A percentile compares a stretch with the other conserved stretches of the same genome.
phyloP scores from a whole-genome alignment of 768 basidiomycete species.

The Neoboletus magnificus region DNA sequence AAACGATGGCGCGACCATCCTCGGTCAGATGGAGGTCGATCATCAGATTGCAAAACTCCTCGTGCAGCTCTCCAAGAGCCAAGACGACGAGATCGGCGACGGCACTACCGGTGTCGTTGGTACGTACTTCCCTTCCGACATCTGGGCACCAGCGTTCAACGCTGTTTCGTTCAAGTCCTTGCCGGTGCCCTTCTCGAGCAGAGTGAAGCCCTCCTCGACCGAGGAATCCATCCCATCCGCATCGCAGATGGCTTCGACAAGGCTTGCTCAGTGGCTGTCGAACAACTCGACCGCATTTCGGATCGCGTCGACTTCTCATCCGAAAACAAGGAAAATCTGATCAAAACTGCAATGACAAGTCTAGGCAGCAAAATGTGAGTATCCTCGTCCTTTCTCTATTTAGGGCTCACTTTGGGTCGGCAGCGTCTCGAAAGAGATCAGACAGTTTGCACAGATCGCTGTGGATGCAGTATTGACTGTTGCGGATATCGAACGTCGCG shows the following conservation, averaged over 20 bases:
- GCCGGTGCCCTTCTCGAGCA: slow-evolving; percentile 97
- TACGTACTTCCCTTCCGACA: slow-evolving; percentile 42
- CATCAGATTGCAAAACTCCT: slow-evolving; percentile 98
- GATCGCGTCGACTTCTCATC: slow-evolving; percentile 85
- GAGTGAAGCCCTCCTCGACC: slow-evolving; percentile 92
- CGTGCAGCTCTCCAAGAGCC: slow-evolving; percentile 94
- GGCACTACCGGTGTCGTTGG: slow-evolving; percentile 99
- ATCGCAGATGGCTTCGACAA: slow-evolving; percentile 99
- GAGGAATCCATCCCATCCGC: slow-evolving; percentile 98
- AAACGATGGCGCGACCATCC: slow-evolving; percentile 97
- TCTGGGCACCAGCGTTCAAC: slow-evolving; percentile 2
- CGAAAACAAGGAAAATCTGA: slow-evolving; percentile 78
- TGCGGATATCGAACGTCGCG: slow-evolving; percentile 90
- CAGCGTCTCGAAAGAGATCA: slow-evolving; percentile 95
- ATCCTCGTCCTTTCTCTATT: background rate
- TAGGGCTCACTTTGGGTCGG: slow-evolving; percentile 2
- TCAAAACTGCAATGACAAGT: slow-evolving; percentile 95
- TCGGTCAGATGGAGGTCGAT: slow-evolving; percentile 98
- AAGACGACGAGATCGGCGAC: slow-evolving; percentile 99
- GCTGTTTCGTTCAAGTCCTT: slow-evolving; percentile 56
- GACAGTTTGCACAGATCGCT: slow-evolving; percentile 95
- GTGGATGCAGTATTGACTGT: slow-evolving; percentile 95
- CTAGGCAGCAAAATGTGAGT: slow-evolving; percentile 94
- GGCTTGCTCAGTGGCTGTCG: slow-evolving; percentile 87
- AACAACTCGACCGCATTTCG: slow-evolving; percentile 86